A percentile compares a stretch with the other conserved stretches of the same genome.
phyloP scores from a whole-genome alignment of 2,329 filamentous ascomycete genomes.

The Madurella fahalii region DNA sequence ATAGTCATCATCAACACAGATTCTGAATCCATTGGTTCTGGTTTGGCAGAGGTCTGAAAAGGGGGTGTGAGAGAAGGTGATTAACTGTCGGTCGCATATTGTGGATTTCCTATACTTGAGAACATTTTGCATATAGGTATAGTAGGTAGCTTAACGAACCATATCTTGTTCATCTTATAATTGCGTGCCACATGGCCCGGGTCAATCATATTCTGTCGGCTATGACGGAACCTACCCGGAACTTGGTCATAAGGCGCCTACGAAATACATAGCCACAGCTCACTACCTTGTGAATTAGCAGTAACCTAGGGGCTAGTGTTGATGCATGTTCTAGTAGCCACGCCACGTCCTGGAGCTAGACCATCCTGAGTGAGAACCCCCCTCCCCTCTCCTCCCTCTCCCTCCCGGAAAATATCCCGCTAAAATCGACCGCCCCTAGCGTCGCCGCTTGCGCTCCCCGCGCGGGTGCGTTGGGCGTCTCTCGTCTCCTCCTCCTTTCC shows the following conservation, averaged over 20 bases:
- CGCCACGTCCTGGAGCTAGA: conserved; percentile 28
- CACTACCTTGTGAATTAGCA: too few species aligned
- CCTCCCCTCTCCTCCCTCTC: conserved; percentile 62
- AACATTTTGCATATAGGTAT: conserved; percentile 18
- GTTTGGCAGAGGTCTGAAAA: background rate
- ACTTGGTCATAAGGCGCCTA: background rate
- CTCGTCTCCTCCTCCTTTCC: conserved; percentile 69
- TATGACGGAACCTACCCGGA: background rate
- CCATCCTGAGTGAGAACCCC: conserved; percentile 63
- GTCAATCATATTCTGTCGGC: background rate
- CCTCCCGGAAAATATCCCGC: conserved; percentile 64
- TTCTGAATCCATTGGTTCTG: background rate
- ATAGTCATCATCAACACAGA: background rate
- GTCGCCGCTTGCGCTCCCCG: conserved; percentile 64
- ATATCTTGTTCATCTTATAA: conserved; percentile 11
- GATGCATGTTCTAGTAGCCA: background rate
- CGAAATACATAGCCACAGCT: too few species aligned
- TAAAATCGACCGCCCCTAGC: conserved; percentile 59
- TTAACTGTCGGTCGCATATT: background rate
- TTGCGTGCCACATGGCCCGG: background rate
- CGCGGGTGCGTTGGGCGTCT: conserved; percentile 78
- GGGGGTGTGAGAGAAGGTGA: background rate
- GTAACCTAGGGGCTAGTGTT: background rate
- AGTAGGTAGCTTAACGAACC: conserved; percentile 21
- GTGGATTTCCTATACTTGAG: conserved; percentile 8